Percentiles rank a stretch among this genome's conserved stretches.
Evolutionary conservation across 208 protist species (phyloP).

Genomic region (Leishmania gerbilli): DNA sequence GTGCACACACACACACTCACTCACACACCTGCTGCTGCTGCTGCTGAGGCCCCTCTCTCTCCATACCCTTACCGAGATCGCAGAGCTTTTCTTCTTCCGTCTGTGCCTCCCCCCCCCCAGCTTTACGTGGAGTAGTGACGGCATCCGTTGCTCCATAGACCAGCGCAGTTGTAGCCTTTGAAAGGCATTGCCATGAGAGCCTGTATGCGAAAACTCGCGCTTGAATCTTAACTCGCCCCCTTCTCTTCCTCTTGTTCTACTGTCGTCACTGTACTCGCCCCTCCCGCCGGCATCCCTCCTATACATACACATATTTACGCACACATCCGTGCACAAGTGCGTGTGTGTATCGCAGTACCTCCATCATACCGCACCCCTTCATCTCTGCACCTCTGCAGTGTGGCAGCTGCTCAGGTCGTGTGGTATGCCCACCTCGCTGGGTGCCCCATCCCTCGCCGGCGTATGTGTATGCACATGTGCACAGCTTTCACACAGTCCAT

Average conservation of each 20-base stretch:
- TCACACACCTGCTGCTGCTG: too few species aligned
- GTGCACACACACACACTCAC: neutral
- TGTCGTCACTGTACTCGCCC: neutral
- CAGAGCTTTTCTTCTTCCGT: too few species aligned
- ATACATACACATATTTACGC: neutral
- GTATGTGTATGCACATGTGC: neutral
- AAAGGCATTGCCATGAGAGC: neutral
- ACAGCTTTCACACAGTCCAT: neutral
- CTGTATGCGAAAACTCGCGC: neutral
- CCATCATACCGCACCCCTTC: neutral
- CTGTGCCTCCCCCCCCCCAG: too few species aligned
- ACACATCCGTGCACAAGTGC: neutral
- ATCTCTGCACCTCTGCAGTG: neutral
- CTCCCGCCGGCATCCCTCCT: neutral
- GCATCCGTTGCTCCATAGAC: neutral
- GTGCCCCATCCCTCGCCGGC: too few species aligned
- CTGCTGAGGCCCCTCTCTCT: too few species aligned
- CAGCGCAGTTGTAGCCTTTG: neutral
- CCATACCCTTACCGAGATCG: too few species aligned
- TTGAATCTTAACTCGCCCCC: neutral
- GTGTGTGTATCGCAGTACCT: neutral
- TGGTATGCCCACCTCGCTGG: neutral
- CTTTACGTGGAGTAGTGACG: too few species aligned
- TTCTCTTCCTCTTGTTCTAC: neutral
- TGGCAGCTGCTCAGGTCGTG: neutral